Conservation (phyloP, 225 moss, liverwort and hornwort genomes). For the Ulota crispa region DNA sequence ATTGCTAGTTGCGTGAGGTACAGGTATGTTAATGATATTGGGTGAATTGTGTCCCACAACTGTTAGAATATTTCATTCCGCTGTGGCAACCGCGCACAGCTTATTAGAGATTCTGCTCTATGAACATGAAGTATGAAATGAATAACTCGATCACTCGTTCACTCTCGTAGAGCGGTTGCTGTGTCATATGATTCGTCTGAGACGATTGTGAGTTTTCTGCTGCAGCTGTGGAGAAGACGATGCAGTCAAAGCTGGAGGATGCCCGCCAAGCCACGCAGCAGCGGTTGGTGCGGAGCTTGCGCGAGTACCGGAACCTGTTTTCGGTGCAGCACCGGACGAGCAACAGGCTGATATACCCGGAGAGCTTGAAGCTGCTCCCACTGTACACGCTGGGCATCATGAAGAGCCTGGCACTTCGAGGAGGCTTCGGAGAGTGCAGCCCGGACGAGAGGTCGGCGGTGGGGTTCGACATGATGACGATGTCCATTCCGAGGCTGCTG, state of each 20-base stretch:
- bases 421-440: slow-evolving; percentile 70
- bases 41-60: not conserved
- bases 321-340: slow-evolving; percentile 79
- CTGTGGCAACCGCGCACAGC: too few species aligned
- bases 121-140: not conserved
- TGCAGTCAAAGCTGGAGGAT: slow-evolving; percentile 60
- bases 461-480: slow-evolving; percentile 84
- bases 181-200: not conserved
- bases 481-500: slow-evolving; percentile 59
- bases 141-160: not conserved
- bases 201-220: slow-evolving; percentile 2
- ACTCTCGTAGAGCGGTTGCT: not conserved
- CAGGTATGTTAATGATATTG: not conserved
- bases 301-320: slow-evolving; percentile 86
- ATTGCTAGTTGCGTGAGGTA: not conserved
- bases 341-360: slow-evolving; percentile 87
- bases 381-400: slow-evolving; percentile 83
- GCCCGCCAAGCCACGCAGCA: slow-evolving; percentile 60
- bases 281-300: slow-evolving; percentile 75
- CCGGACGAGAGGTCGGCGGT: slow-evolving; percentile 87
- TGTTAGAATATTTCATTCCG: too few species aligned
- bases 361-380: slow-evolving; percentile 82
- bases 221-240: slow-evolving; percentile 84
- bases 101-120: not conserved
- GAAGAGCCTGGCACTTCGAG: slow-evolving; percentile 82